phyloP scores from a whole-genome alignment of 345 rosid genomes.

The Dipteronia sinensis region DNA sequence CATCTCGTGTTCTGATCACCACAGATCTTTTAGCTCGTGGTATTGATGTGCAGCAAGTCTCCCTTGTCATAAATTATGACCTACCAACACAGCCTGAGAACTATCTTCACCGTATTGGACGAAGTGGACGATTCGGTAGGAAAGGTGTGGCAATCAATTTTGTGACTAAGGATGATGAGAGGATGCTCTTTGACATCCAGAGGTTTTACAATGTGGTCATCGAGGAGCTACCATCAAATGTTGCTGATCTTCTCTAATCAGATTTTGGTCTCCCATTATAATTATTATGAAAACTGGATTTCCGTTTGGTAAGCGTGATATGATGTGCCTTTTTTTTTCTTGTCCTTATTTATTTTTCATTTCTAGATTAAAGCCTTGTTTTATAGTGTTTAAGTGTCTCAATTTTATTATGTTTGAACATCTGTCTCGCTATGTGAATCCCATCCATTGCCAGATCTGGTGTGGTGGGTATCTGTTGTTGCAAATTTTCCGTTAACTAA shows the following conservation, averaged over 20 bases:
- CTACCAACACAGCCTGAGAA: conserved; percentile 78
- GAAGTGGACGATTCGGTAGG: conserved; percentile 80
- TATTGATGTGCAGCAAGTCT: conserved; percentile 77
- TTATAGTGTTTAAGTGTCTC: neutral
- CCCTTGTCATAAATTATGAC: conserved; percentile 69
- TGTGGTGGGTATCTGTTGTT: neutral
- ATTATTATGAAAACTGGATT: neutral
- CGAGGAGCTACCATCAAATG: conserved; percentile 65
- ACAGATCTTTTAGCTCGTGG: conserved; percentile 80
- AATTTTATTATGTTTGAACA: neutral
- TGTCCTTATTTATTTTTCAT: neutral
- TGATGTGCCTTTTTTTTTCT: conserved; percentile 8
- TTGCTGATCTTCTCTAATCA: conserved; percentile 57
- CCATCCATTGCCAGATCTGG: neutral
- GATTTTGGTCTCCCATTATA: conserved; percentile 11
- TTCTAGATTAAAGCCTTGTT: neutral
- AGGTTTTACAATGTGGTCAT: conserved; percentile 57
- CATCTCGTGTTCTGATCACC: conserved; percentile 71
- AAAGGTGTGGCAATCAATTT: conserved; percentile 76
- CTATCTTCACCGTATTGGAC: conserved; percentile 72
- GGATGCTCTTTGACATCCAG: conserved; percentile 66
- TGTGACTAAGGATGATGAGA: conserved; percentile 56
- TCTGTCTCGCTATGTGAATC: neutral
- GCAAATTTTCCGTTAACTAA: neutral
- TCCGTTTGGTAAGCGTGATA: conserved; percentile 19